phyloP scores from a whole-genome alignment of 139 green algal genomes.

The Chlamydomonas schloesseri region DNA sequence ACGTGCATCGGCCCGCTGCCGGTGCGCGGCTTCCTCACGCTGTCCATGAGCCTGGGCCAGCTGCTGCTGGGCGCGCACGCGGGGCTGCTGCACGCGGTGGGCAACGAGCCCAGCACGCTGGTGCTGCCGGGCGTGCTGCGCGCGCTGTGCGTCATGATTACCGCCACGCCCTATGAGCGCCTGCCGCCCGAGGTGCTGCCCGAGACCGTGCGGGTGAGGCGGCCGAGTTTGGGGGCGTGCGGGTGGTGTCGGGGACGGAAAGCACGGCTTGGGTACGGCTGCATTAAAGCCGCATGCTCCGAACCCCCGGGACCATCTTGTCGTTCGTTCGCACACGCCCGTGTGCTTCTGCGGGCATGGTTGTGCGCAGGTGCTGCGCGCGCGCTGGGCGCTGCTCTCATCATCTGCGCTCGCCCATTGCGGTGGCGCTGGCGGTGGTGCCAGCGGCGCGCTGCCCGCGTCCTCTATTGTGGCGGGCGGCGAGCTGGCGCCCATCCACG shows the following conservation, averaged over 20 bases:
- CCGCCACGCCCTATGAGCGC: conserved; percentile 68
- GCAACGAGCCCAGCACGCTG: conserved; percentile 19
- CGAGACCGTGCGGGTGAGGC: conserved; percentile 37
- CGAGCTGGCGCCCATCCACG: conserved; percentile 28
- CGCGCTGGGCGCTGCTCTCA: conserved; percentile 33
- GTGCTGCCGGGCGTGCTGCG: conserved; percentile 66
- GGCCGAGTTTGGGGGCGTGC: not conserved
- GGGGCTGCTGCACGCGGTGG: conserved; percentile 56
- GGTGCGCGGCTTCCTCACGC: conserved; percentile 72
- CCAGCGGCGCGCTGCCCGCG: too few species aligned
- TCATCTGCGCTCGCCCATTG: not conserved
- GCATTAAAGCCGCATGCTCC: too few species aligned
- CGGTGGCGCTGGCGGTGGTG: not conserved
- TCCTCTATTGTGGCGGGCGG: too few species aligned
- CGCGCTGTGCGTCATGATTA: conserved; percentile 63
- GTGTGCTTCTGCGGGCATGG: too few species aligned
- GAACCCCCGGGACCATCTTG: too few species aligned
- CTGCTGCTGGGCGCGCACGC: conserved; percentile 59
- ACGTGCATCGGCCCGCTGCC: not conserved
- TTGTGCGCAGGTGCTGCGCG: conserved; percentile 2
- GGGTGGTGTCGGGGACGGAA: not conserved
- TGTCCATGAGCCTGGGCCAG: conserved; percentile 72
- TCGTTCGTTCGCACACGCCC: too few species aligned
- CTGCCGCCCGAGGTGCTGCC: conserved; percentile 68
- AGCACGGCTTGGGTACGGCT: not conserved